Conservation (phyloP, 306 rosid species). For the Coriaria nepalensis region DNA sequence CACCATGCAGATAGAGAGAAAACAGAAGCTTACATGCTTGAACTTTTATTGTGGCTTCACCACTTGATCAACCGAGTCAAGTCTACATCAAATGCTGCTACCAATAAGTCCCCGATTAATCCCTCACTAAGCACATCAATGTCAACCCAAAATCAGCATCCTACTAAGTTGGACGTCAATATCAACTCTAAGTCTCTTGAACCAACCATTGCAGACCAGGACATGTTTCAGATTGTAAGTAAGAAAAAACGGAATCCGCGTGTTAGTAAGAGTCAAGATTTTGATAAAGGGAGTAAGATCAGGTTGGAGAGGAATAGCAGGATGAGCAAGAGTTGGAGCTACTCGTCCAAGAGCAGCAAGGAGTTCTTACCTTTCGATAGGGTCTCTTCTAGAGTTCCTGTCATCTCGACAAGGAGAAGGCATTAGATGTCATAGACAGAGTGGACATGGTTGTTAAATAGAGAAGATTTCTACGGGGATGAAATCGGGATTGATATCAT, state of each 20-base stretch:
- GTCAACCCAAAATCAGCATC: constrained; percentile 19
- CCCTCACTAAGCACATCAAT: constrained; percentile 14
- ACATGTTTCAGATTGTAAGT: constrained; percentile 35
- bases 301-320: constrained; percentile 19
- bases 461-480: no score
- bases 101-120: constrained; percentile 17
- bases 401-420: constrained; percentile 43
- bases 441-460: constrained; percentile 9
- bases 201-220: constrained; percentile 42
- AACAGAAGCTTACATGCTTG: constrained; percentile 50
- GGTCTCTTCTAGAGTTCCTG: constrained; percentile 35
- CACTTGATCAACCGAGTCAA: constrained; percentile 43
- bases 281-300: constrained; percentile 19
- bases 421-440: constrained; percentile 59
- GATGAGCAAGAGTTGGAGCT: constrained; percentile 45
- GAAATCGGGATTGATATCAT: no score
- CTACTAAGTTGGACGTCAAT: not conserved
- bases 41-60: constrained; percentile 70
- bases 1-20: constrained; percentile 71
- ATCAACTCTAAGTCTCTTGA: constrained; percentile 2
- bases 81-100: constrained; percentile 16
- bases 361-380: constrained; percentile 28
- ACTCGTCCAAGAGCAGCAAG: constrained; percentile 37
- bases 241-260: constrained; percentile 27
- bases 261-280: constrained; percentile 60